These are phyloP conservation scores for Psophocarpus tetragonolobus DNA, from an alignment of 306 rosid species.

Conservation along the genomic window DNA sequence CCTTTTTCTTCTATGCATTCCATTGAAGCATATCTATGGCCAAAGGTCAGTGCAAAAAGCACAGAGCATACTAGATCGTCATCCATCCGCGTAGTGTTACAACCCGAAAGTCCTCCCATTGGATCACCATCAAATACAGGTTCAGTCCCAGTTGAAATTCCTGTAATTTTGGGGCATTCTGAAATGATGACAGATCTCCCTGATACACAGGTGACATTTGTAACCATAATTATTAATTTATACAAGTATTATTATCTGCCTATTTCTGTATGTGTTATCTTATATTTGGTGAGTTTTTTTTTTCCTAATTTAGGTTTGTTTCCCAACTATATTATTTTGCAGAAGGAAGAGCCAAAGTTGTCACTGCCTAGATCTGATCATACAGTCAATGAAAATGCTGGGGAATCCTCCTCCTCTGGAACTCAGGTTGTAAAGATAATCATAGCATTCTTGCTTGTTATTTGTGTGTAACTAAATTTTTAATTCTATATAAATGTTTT, in stretches of 20 bases:
- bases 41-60: constrained; percentile 55
- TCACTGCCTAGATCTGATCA: constrained; percentile 33
- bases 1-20: constrained; percentile 76
- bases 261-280: neutral
- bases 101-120: constrained; percentile 54
- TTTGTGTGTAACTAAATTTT: constrained; percentile 6
- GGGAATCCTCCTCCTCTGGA: constrained; percentile 51
- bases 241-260: neutral
- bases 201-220: constrained; percentile 55
- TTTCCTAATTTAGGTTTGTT: constrained; percentile 24
- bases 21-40: constrained; percentile 77
- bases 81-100: constrained; percentile 42
- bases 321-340: constrained; percentile 23
- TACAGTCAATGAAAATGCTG: constrained; percentile 43
- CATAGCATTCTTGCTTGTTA: constrained; percentile 11
- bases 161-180: constrained; percentile 32
- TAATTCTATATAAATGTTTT: neutral
- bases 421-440: constrained; percentile 41
- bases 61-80: constrained; percentile 35
- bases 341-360: constrained; percentile 47
- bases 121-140: constrained; percentile 50
- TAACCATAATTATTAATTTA: constrained; percentile 13
- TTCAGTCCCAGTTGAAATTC: constrained; percentile 48
- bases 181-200: constrained; percentile 53
- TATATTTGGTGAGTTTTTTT: neutral